Percentiles rank a stretch among this genome's conserved stretches.
Evolutionary conservation across 1,139 yeast species (phyloP).

Genomic region (Taiozyma sp.): DNA sequence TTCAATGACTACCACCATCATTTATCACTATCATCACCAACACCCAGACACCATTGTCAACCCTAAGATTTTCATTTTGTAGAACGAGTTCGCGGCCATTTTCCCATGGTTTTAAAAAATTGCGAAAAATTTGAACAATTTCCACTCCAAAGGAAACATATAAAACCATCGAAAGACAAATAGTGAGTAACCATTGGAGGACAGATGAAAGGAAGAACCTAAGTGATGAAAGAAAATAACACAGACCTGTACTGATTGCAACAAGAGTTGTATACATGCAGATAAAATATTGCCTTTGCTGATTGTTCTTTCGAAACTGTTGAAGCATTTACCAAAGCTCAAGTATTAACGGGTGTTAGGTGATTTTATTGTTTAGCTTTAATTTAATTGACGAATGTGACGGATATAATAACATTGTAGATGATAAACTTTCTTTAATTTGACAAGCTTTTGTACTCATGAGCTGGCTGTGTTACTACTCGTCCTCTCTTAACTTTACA

Average conservation of each 20-base stretch:
- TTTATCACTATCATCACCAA: slow-evolving; percentile 2
- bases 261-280: slow-evolving; percentile 17
- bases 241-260: slow-evolving; percentile 59
- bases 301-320: slow-evolving; percentile 7
- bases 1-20: no score
- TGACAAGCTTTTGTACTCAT: no score
- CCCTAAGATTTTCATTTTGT: slow-evolving; percentile 9
- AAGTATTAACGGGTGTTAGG: neutral
- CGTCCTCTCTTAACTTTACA: no score
- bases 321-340: neutral
- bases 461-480: no score
- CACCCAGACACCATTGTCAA: slow-evolving; percentile 18
- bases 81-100: neutral
- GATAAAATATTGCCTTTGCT: slow-evolving; percentile 23
- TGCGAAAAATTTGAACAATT: neutral
- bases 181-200: neutral
- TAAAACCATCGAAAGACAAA: no score
- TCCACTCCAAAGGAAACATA: neutral
- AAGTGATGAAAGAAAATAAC: slow-evolving; percentile 43
- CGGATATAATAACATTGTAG: neutral
- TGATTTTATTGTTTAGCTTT: neutral
- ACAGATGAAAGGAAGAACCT: neutral
- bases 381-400: neutral
- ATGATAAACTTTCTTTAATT: neutral
- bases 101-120: neutral